These are phyloP conservation scores for Panaeolus papilionaceus DNA, from an alignment of 768 basidiomycete species.

Conservation along the genomic window DNA sequence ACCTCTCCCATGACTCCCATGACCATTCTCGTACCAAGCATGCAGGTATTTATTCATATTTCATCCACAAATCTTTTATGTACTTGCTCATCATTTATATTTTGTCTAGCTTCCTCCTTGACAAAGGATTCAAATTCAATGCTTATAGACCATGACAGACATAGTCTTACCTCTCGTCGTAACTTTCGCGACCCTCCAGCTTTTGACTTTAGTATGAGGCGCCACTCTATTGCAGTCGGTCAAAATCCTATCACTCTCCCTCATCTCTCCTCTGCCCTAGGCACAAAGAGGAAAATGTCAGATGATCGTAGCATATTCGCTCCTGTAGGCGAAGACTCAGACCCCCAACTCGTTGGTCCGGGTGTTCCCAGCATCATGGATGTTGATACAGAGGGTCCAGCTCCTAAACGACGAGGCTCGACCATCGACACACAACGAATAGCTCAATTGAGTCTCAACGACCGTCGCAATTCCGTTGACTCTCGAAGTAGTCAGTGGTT, in stretches of 20 bases:
- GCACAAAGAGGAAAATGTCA: conserved; percentile 87
- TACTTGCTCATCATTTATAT: conserved; percentile 19
- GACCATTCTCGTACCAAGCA: conserved; percentile 32
- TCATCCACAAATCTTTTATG: conserved; percentile 21
- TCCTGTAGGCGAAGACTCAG: conserved; percentile 66
- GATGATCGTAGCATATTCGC: conserved; percentile 60
- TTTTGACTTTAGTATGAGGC: conserved; percentile 73
- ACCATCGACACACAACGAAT: conserved; percentile 80
- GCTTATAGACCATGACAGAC: conserved; percentile 45
- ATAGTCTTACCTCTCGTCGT: conserved; percentile 35
- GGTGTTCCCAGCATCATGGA: conserved; percentile 68
- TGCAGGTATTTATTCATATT: conserved; percentile 34
- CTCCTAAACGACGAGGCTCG: conserved; percentile 85
- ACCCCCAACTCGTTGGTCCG: conserved; percentile 70
- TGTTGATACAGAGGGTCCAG: conserved; percentile 66
- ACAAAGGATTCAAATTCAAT: conserved; percentile 41
- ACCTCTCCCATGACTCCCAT: conserved; percentile 36
- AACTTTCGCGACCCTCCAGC: conserved; percentile 49
- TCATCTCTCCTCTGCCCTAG: conserved; percentile 45
- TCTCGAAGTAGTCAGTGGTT: conserved; percentile 66
- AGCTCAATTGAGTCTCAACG: conserved; percentile 76
- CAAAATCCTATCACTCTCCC: conserved; percentile 50
- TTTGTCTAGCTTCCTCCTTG: conserved; percentile 33
- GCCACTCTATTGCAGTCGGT: conserved; percentile 74
- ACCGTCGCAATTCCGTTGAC: conserved; percentile 81